Evolutionary conservation across 2,329 filamentous ascomycete genomes (phyloP).

Genomic region (Hypoxylon sp.): DNA sequence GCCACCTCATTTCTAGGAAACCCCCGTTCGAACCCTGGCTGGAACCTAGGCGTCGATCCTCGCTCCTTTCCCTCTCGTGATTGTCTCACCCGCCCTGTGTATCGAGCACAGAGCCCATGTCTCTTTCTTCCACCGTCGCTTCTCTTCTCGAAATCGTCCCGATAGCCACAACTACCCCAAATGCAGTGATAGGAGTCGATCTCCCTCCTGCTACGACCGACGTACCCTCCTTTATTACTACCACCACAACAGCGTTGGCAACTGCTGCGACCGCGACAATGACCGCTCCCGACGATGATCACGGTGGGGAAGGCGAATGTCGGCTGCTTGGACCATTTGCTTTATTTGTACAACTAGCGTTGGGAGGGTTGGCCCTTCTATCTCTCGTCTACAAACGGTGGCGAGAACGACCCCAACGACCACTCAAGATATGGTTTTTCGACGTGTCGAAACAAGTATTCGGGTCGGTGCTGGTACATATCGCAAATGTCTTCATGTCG

Average conservation of each 20-base stretch:
- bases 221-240: conserved; percentile 45
- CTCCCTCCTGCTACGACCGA: conserved; percentile 40
- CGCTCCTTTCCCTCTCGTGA: conserved; percentile 31
- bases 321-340: conserved; percentile 91
- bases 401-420: conserved; percentile 90
- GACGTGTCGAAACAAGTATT: conserved; percentile 98
- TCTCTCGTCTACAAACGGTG: conserved; percentile 94
- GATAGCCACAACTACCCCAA: conserved; percentile 42
- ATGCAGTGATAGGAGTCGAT: conserved; percentile 47
- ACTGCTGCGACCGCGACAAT: conserved; percentile 46
- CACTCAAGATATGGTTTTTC: conserved; percentile 97
- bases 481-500: conserved; percentile 95
- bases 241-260: conserved; percentile 47
- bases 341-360: conserved; percentile 87
- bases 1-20: conserved; percentile 14
- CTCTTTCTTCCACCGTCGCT: conserved; percentile 46
- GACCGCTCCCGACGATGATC: conserved; percentile 49
- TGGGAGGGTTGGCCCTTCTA: conserved; percentile 85
- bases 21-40: conserved; percentile 37
- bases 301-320: conserved; percentile 80
- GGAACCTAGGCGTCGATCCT: conserved; percentile 44
- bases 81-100: conserved; percentile 27
- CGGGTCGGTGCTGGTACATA: conserved; percentile 89
- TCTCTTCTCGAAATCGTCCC: conserved; percentile 42
- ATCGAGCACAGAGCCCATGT: conserved; percentile 45